A percentile compares a stretch with the other conserved stretches of the same genome.
Evolutionary conservation across 31 red algal species (phyloP).

Genomic region (Bonnemaisonia californica): DNA sequence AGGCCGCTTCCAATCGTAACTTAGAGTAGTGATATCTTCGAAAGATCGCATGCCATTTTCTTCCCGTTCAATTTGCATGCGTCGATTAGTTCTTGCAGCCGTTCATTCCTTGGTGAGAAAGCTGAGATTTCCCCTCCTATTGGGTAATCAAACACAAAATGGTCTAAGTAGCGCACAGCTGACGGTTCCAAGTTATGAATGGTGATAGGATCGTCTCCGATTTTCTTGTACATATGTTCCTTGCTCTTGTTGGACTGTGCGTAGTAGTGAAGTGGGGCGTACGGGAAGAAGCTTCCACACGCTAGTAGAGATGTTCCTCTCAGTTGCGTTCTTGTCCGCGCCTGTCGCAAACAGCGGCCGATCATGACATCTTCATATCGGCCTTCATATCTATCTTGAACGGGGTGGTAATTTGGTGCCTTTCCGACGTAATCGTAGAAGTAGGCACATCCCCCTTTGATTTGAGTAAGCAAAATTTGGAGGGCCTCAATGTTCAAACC

Average conservation of each 20-base stretch:
- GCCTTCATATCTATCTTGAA: constrained; percentile 45
- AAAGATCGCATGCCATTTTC: constrained; percentile 63
- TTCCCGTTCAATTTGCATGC: constrained; percentile 42
- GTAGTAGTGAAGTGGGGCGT: constrained; percentile 62
- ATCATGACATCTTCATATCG: constrained; percentile 62
- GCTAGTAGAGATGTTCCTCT: constrained; percentile 54
- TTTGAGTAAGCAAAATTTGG: constrained; percentile 39
- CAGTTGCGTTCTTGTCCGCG: constrained; percentile 38
- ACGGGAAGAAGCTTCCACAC: constrained; percentile 63
- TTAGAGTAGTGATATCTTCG: constrained; percentile 8
- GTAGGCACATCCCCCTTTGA: constrained; percentile 55
- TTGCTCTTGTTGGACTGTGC: constrained; percentile 44
- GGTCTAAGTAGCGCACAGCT: constrained; percentile 42
- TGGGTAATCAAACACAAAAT: constrained; percentile 49
- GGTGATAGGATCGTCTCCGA: constrained; percentile 47
- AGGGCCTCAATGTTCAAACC: constrained; percentile 50
- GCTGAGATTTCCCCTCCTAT: constrained; percentile 41
- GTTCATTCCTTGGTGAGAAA: constrained; percentile 38
- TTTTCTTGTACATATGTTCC: constrained; percentile 59
- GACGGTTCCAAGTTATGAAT: constrained; percentile 63
- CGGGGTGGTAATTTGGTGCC: constrained; percentile 22
- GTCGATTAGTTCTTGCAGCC: constrained; percentile 48
- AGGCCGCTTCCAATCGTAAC: too few species aligned
- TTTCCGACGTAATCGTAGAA: constrained; percentile 60
- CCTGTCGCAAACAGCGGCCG: constrained; percentile 49